A percentile compares a stretch with the other conserved stretches of the same genome.
Conservation (phyloP, 129 eudicot genomes). For the Smallanthus sonchifolius region DNA sequence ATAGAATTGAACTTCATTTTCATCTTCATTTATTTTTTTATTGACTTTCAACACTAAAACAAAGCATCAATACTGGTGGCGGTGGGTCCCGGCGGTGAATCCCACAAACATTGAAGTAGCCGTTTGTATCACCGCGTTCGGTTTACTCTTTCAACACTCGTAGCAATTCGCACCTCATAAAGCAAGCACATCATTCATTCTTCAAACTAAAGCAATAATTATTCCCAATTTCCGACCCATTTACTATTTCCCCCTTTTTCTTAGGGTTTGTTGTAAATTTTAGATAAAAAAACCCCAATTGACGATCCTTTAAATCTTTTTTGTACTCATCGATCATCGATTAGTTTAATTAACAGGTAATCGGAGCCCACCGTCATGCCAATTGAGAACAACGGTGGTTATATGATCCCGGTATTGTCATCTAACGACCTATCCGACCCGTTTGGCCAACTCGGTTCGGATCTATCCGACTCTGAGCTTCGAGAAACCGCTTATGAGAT, state of each 20-base stretch:
- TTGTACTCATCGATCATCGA: conserved; percentile 14
- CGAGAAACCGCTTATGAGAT: conserved; percentile 82
- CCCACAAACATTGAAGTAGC: conserved; percentile 15
- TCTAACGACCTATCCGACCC: conserved; percentile 39
- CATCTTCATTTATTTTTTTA: no score
- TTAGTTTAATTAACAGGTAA: conserved; percentile 18
- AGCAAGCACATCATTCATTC: conserved; percentile 32
- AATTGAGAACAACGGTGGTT: conserved; percentile 17
- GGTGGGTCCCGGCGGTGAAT: conserved; percentile 28
- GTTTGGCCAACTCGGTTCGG: conserved; percentile 41
- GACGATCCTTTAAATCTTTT: background rate
- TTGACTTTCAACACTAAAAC: no score
- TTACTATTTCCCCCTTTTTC: background rate
- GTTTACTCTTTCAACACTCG: conserved; percentile 19
- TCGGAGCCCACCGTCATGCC: conserved; percentile 9
- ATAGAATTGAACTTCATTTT: no score
- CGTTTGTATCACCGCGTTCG: conserved; percentile 17
- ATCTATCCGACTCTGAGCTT: conserved; percentile 55
- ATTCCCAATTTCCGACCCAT: conserved; percentile 13
- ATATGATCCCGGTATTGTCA: conserved; percentile 17
- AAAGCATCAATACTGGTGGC: conserved; percentile 16
- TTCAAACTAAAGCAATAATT: conserved; percentile 51
- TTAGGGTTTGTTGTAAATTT: background rate
- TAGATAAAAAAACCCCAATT: background rate
- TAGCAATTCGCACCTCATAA: background rate